Evolutionary conservation across 1,284 basidiomycete genomes (phyloP).

Genomic region (Cryptococcus sp.): DNA sequence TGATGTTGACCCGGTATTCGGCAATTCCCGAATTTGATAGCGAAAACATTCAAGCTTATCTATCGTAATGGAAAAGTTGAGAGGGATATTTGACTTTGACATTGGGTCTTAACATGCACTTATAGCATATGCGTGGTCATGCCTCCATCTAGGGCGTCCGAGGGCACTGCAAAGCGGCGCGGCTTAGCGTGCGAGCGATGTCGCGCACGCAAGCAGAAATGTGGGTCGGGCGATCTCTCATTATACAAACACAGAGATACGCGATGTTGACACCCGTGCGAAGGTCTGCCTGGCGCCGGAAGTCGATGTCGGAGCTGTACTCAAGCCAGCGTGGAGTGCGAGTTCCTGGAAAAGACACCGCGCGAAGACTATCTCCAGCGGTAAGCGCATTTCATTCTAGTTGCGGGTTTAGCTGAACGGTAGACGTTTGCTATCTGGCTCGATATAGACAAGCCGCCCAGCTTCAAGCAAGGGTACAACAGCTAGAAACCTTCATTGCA

Average conservation of each 20-base stretch:
- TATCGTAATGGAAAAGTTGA: too few relatives aligned
- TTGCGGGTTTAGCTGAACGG: not conserved
- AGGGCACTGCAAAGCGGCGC: conserved; percentile 1
- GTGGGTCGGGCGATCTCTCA: not conserved
- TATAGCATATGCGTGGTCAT: too few relatives aligned
- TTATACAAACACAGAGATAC: not conserved
- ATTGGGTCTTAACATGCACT: too few relatives aligned
- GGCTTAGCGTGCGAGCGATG: conserved; percentile 13
- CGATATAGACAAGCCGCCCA: conserved; percentile 1
- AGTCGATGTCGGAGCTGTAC: conserved; percentile 14
- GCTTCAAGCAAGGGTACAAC: conserved; percentile 1
- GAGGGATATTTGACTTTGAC: too few relatives aligned
- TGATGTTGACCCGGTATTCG: too few relatives aligned
- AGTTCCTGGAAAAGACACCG: conserved; percentile 9
- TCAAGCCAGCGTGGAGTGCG: conserved; percentile 3
- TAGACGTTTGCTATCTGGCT: not conserved
- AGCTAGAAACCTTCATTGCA: conserved; percentile 3
- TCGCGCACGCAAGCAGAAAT: conserved; percentile 11
- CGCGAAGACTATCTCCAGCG: conserved; percentile 5
- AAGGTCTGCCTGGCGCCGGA: conserved; percentile 8
- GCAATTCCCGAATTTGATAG: too few relatives aligned
- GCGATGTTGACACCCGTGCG: not conserved
- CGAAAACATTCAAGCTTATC: too few relatives aligned
- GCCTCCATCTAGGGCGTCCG: not conserved
- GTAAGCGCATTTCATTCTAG: not conserved